A percentile compares a stretch with the other conserved stretches of the same genome.
phyloP scores from a whole-genome alignment of 306 rosid species.

The Albizia julibrissin region DNA sequence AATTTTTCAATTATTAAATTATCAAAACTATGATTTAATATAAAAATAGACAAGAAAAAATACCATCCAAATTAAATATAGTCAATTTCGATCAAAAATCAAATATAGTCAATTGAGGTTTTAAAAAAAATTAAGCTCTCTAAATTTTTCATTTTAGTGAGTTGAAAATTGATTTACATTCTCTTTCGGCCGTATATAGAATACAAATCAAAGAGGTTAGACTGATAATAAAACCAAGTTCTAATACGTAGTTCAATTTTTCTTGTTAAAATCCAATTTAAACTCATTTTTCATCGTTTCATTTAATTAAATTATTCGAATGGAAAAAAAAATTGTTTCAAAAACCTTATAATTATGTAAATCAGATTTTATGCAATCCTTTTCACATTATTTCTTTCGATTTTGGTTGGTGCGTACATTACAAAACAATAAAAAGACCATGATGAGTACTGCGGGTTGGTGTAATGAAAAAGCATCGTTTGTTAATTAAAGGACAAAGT shows the following conservation, averaged over 20 bases:
- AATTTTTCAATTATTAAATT: too few relatives aligned
- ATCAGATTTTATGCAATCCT: background rate
- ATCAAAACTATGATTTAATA: too few relatives aligned
- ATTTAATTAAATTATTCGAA: background rate
- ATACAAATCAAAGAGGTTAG: background rate
- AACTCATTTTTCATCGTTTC: background rate
- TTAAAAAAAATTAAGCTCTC: background rate
- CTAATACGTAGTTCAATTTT: background rate
- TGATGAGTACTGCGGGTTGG: background rate
- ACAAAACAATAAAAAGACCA: background rate
- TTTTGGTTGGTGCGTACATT: background rate
- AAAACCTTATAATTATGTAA: background rate
- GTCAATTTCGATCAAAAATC: too few relatives aligned
- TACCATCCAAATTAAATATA: too few relatives aligned
- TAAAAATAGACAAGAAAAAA: too few relatives aligned
- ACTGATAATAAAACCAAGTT: background rate
- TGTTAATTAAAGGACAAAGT: background rate
- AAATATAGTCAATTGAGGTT: too few relatives aligned
- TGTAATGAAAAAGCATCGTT: background rate
- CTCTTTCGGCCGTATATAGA: background rate
- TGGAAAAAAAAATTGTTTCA: background rate
- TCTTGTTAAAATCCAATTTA: background rate
- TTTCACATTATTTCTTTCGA: background rate
- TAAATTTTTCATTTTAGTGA: background rate
- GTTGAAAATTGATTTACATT: background rate